Percentiles rank a stretch among this genome's conserved stretches.
Conservation (phyloP, 2,329 filamentous ascomycete species). For the Sclerotinia spermophila region DNA sequence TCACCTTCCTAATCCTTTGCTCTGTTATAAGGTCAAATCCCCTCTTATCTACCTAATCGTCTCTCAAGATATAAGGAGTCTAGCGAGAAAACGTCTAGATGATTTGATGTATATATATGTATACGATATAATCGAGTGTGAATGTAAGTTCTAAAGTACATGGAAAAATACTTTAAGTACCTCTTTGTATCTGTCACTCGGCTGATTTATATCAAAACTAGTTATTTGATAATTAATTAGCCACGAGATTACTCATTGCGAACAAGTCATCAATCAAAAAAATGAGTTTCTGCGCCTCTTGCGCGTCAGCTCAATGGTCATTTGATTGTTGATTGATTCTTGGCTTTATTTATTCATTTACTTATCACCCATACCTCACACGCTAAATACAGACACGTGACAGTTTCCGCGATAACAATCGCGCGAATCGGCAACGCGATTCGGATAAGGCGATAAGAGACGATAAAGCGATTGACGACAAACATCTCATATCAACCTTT, state of each 20-base stretch:
- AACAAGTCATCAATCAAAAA: background rate
- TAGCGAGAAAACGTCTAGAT: background rate
- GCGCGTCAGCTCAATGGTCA: background rate
- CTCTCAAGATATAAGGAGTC: background rate
- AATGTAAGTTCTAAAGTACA: background rate
- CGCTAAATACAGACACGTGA: too few relatives aligned
- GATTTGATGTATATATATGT: background rate
- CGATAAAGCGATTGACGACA: background rate
- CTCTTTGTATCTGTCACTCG: background rate
- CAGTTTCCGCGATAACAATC: too few relatives aligned
- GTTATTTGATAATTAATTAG: background rate
- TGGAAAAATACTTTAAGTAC: background rate
- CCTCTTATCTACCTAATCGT: background rate
- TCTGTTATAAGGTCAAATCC: background rate
- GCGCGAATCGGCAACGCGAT: background rate
- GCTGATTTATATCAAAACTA: background rate
- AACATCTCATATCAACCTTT: background rate
- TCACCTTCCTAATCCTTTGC: background rate
- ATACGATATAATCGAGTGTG: background rate
- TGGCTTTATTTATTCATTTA: background rate
- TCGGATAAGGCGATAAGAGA: background rate
- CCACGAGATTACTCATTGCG: background rate
- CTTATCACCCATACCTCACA: background rate
- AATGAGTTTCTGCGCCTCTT: background rate
- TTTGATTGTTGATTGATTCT: background rate